Conservation (phyloP, 2,329 filamentous ascomycete genomes). For the Diaporthe sp. region DNA sequence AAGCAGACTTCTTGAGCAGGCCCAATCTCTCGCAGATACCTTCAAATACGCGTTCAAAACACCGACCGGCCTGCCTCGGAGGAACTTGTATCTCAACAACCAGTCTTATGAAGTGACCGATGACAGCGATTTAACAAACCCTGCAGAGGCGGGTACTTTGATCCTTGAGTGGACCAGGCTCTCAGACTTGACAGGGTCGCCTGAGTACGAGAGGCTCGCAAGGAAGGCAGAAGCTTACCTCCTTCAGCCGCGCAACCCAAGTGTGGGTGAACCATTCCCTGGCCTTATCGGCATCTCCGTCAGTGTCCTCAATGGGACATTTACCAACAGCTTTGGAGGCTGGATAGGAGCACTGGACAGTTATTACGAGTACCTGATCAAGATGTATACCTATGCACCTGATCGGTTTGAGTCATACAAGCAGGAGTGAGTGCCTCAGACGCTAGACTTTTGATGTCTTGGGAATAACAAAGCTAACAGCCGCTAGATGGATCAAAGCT, state of each 20-base stretch:
- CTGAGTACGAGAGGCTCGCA: slow-evolving; percentile 22
- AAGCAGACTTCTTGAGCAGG: slow-evolving; percentile 24
- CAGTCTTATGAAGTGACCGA: slow-evolving; percentile 10
- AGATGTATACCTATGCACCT: slow-evolving; percentile 31
- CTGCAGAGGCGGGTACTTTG: slow-evolving; percentile 16
- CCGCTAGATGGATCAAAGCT: slow-evolving; percentile 10
- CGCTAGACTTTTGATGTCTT: too few species aligned
- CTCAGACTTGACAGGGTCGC: slow-evolving; percentile 10
- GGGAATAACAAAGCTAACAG: neutral
- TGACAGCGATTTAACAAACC: slow-evolving; percentile 2
- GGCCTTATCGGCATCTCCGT: slow-evolving; percentile 6
- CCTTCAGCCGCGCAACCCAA: neutral
- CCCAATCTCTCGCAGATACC: slow-evolving; percentile 18
- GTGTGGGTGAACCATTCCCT: slow-evolving; percentile 11
- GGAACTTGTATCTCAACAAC: slow-evolving; percentile 15
- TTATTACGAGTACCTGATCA: slow-evolving; percentile 27
- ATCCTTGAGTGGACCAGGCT: slow-evolving; percentile 27
- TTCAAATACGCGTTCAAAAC: slow-evolving; percentile 29
- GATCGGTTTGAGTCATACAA: slow-evolving; percentile 15
- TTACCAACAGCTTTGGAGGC: slow-evolving; percentile 10
- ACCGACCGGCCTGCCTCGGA: slow-evolving; percentile 5
- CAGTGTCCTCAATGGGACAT: neutral
- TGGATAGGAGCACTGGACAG: slow-evolving; percentile 28
- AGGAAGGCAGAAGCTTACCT: slow-evolving; percentile 1
- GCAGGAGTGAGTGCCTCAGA: neutral